These are phyloP conservation scores for Neofusicoccum parvum DNA, from an alignment of 2,329 filamentous ascomycete genomes.

Conservation along the genomic window DNA sequence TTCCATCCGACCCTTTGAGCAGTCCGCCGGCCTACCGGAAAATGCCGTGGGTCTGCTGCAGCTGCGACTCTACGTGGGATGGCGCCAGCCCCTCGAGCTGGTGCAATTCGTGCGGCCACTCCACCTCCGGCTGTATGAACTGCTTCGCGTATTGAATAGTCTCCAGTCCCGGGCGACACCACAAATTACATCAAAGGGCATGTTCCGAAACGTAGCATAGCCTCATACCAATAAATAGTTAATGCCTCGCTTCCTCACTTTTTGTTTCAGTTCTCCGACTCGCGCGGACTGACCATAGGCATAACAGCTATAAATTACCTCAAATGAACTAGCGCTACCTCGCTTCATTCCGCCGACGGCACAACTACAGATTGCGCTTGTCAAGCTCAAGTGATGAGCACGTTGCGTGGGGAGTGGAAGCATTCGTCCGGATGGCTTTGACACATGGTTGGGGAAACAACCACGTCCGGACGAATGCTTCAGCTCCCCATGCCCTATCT, in stretches of 20 bases:
- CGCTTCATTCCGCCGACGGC: not conserved
- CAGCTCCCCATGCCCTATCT: too few species aligned
- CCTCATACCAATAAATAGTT: not conserved
- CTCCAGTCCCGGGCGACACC: not conserved
- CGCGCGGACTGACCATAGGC: not conserved
- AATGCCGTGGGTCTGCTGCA: conserved; percentile 12
- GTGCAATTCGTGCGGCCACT: conserved; percentile 8
- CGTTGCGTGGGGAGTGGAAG: too few species aligned
- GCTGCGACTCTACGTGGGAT: conserved; percentile 1
- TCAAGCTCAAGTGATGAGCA: too few species aligned
- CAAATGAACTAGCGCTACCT: not conserved
- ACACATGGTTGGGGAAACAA: too few species aligned
- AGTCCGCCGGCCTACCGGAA: not conserved
- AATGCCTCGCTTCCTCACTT: too few species aligned
- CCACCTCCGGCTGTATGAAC: conserved; percentile 5
- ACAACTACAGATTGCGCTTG: too few species aligned
- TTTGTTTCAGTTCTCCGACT: not conserved
- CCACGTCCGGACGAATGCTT: too few species aligned
- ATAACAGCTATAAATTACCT: not conserved
- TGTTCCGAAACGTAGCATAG: not conserved
- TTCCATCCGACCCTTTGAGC: not conserved
- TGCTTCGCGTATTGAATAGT: conserved; percentile 8
- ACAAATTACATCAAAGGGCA: not conserved
- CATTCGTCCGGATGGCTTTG: too few species aligned
- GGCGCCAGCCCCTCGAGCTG: not conserved